Base-by-base conservation (phyloP, 345 rosid genomes). In the Eucalyptus lansdowneana region DNA sequence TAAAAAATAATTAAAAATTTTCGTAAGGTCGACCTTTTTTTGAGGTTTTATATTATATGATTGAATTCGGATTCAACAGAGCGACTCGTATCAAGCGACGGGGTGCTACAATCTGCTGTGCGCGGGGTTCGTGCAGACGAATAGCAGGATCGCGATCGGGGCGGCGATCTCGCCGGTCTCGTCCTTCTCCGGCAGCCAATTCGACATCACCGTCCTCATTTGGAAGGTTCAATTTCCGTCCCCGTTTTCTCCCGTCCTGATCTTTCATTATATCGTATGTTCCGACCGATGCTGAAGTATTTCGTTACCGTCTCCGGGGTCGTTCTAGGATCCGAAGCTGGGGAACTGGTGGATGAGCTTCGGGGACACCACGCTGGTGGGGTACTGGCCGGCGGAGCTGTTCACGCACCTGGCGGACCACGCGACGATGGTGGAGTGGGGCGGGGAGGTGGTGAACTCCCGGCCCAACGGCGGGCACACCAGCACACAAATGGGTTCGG, bases 341-440 rank as follows among this genome's bases (percentile, higher is more conserved):
- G 99, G 99, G 22, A 97, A 96, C 51, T 98, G 99, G 99, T 97
- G 99, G 99, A 93, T 98, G 98, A 95, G 99, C 76, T 96, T 98
- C 67, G 97, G 99, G 7, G 99, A 96, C 91, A 94, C 91, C 89
- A 95, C 95, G 15, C 91, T 97, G 11, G 97, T 98, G 6, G 99
- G 99, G 42, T 98, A 98, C 90, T 97, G 99, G 99, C 99, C 99
- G 34, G 94, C 99, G 7, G 99, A 96, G 94, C 92, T 98, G 34
- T 98, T 98, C 89, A 96, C 99, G 2, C 99, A 97, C 93, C 89
- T 98, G 50, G 95, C 97, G 1, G 94, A 96, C 92, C 99, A 93
- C 29, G 99, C 99, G 34, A 96, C 98, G 49, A 96, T 97, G 94
- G 98, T 98, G 90, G 99, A 97, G 89, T 98, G 99, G 99, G 99